phyloP scores from a whole-genome alignment of 495 filamentous ascomycete genomes.

The Cetradonia linearis region DNA sequence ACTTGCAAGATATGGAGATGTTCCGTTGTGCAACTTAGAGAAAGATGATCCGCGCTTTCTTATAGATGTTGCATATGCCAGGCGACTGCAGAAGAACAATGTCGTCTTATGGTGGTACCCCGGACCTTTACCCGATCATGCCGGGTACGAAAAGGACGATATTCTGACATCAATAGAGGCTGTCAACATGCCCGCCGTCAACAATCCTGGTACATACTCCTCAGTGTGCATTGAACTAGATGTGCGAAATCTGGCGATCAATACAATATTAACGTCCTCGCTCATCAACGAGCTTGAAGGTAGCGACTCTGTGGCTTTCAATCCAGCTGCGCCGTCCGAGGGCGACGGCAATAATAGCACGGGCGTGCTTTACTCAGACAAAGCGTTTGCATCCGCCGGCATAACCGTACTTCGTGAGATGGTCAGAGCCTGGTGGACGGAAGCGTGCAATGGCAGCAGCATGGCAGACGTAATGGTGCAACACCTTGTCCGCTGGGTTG shows the following conservation, averaged over 20 bases:
- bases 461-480: constrained; percentile 99
- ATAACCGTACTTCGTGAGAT: constrained; percentile 87
- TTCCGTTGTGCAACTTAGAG: constrained; percentile 92
- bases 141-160: constrained; percentile 91
- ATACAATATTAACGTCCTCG: constrained; percentile 92
- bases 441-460: constrained; percentile 78
- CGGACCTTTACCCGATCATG: constrained; percentile 80
- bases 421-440: constrained; percentile 97
- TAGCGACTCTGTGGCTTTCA: constrained; percentile 66
- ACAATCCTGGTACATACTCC: constrained; percentile 83
- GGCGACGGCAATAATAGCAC: constrained; percentile 46
- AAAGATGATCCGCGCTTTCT: constrained; percentile 86
- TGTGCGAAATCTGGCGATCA: constrained; percentile 90
- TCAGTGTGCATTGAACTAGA: constrained; percentile 96
- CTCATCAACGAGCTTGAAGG: constrained; percentile 97
- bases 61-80: constrained; percentile 91
- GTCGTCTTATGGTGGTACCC: constrained; percentile 98
- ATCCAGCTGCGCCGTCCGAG: constrained; percentile 59
- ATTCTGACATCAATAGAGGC: constrained; percentile 71
- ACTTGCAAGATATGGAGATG: constrained; percentile 82
- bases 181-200: constrained; percentile 90
- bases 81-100: constrained; percentile 80
- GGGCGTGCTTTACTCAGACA: constrained; percentile 74
- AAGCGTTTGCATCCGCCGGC: constrained; percentile 84
- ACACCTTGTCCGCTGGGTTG: constrained; percentile 94